phyloP scores from a whole-genome alignment of 805 yeast genomes.

The Wickerhamiella bombiphila region DNA sequence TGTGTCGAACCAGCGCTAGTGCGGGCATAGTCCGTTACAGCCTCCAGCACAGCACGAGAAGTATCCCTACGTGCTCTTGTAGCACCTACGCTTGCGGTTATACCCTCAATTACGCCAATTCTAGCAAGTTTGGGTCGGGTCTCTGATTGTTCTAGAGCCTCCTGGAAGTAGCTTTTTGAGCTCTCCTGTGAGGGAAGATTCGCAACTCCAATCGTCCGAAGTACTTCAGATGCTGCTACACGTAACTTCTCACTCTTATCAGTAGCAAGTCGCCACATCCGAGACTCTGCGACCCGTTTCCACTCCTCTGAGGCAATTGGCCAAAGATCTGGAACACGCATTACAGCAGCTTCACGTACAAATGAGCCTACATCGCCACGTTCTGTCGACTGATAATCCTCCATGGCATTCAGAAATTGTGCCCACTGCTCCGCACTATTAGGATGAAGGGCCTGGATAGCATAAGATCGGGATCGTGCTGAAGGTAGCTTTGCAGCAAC shows the following conservation, averaged over 20 bases:
- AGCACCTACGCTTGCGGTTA: slow-evolving; percentile 10
- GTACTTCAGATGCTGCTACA: slow-evolving; percentile 27
- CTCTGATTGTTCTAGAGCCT: slow-evolving; percentile 1
- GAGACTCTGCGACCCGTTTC: slow-evolving; percentile 10
- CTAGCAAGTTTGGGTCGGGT: background rate
- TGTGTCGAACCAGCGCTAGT: background rate
- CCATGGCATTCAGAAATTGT: slow-evolving; percentile 29
- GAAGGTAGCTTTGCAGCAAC: slow-evolving; percentile 1
- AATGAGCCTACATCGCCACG: slow-evolving; percentile 90
- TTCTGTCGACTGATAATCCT: slow-evolving; percentile 63
- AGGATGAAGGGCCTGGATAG: slow-evolving; percentile 2
- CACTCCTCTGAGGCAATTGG: background rate
- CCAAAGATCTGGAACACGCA: slow-evolving; percentile 23
- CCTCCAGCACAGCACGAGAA: background rate
- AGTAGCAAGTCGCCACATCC: slow-evolving; percentile 36
- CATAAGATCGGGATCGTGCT: slow-evolving; percentile 9
- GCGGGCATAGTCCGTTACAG: slow-evolving; percentile 2
- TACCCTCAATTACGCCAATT: slow-evolving; percentile 11
- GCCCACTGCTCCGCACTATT: background rate
- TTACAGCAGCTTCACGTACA: slow-evolving; percentile 40
- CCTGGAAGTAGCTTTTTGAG: background rate
- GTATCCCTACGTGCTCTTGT: slow-evolving; percentile 3
- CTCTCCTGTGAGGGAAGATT: background rate
- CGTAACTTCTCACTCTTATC: slow-evolving; percentile 51
- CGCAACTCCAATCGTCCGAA: slow-evolving; percentile 19